A percentile compares a stretch with the other conserved stretches of the same genome.
Conservation (phyloP, 768 basidiomycete genomes). For the Leccinum pellstonianum region DNA sequence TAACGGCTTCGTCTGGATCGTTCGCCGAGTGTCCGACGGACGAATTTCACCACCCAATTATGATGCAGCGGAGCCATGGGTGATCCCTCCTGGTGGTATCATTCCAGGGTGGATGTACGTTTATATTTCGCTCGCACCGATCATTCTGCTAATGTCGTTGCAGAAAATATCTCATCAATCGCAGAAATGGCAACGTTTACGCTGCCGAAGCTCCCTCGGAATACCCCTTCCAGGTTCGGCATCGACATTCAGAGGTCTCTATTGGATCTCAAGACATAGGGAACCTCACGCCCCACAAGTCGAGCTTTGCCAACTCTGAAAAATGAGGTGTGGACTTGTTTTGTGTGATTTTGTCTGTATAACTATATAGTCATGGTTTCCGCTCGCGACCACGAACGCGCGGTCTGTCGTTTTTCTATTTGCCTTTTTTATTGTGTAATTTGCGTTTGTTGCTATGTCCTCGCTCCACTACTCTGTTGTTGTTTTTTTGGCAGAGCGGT, state of each 20-base stretch:
- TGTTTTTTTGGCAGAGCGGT: conserved; percentile 2
- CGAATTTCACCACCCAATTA: conserved; percentile 63
- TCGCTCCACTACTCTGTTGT: conserved; percentile 1
- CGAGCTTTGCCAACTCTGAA: conserved; percentile 29
- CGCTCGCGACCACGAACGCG: conserved; percentile 16
- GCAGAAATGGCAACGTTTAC: not conserved
- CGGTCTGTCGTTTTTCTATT: conserved; percentile 6
- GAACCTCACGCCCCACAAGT: conserved; percentile 23
- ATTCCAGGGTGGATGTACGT: conserved; percentile 68
- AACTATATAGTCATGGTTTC: conserved; percentile 10
- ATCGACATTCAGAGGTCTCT: conserved; percentile 32
- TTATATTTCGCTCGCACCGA: not conserved
- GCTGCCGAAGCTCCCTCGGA: conserved; percentile 17
- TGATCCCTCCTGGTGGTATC: conserved; percentile 68
- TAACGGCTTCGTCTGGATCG: conserved; percentile 62
- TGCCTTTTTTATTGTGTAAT: conserved; percentile 32
- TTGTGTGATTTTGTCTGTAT: not conserved
- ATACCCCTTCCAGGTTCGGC: conserved; percentile 33
- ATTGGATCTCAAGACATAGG: conserved; percentile 33
- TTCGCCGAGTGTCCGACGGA: conserved; percentile 57
- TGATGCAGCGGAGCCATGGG: conserved; percentile 66
- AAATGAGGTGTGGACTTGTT: conserved; percentile 15
- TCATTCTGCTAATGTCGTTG: not conserved
- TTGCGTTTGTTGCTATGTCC: not conserved
- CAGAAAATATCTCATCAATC: conserved; percentile 30